phyloP scores from a whole-genome alignment of 2,329 filamentous ascomycete species.

The Phyllosticta citriasiana region DNA sequence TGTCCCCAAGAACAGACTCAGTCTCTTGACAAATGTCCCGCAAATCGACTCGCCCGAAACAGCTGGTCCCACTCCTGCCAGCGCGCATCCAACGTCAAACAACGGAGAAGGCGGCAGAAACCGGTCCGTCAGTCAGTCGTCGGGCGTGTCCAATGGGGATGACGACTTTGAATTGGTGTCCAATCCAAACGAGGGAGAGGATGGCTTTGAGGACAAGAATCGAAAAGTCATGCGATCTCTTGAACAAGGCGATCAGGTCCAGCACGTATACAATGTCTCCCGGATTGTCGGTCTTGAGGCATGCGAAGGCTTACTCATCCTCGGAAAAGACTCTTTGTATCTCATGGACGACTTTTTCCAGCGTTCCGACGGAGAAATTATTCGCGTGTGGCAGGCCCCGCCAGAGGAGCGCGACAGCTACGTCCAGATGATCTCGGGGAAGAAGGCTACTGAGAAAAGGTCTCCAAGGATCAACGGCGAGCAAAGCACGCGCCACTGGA shows the following conservation, averaged over 20 bases:
- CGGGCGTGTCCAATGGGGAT: slow-evolving; percentile 45
- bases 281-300: slow-evolving; percentile 89
- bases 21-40: slow-evolving; percentile 35
- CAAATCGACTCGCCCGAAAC: slow-evolving; percentile 13
- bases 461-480: slow-evolving; percentile 43
- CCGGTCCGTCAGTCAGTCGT: slow-evolving; percentile 32
- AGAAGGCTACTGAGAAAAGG: slow-evolving; percentile 24
- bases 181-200: slow-evolving; percentile 75
- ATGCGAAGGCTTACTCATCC: slow-evolving; percentile 83
- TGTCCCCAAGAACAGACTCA: slow-evolving; percentile 34
- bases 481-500: slow-evolving; percentile 82
- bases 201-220: slow-evolving; percentile 94
- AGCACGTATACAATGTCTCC: slow-evolving; percentile 91
- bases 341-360: slow-evolving; percentile 97
- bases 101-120: slow-evolving; percentile 19
- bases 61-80: slow-evolving; percentile 17
- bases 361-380: slow-evolving; percentile 86
- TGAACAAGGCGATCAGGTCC: slow-evolving; percentile 81
- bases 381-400: slow-evolving; percentile 91
- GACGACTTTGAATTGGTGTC: slow-evolving; percentile 96
- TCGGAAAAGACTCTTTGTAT: slow-evolving; percentile 86
- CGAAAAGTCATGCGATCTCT: slow-evolving; percentile 93
- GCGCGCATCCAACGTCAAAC: slow-evolving; percentile 15
- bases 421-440: slow-evolving; percentile 79
- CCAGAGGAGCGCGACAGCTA: slow-evolving; percentile 89